These are phyloP conservation scores for Zoysia japonica DNA, from an alignment of 176 grass and related monocot species.

Conservation along the genomic window DNA sequence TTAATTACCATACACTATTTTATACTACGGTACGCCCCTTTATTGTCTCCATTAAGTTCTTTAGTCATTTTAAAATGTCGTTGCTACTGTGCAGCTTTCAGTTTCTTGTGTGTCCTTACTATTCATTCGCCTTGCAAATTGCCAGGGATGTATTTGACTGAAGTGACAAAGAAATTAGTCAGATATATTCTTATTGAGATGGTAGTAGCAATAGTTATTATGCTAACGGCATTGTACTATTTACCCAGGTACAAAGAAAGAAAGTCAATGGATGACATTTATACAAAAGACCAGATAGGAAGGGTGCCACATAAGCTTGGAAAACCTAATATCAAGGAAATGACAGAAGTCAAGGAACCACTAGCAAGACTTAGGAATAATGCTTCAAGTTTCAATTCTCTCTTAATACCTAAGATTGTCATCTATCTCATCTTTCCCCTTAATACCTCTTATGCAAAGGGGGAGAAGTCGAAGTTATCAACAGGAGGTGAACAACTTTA, in stretches of 20 bases:
- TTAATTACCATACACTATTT: no score
- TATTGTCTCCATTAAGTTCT: no score
- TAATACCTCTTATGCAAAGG: constrained; percentile 33
- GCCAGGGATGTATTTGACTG: no score
- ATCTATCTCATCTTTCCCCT: background rate
- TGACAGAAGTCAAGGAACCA: constrained; percentile 51
- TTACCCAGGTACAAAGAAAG: constrained; percentile 79
- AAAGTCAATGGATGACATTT: constrained; percentile 46
- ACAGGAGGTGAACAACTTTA: constrained; percentile 49
- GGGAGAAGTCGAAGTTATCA: constrained; percentile 40
- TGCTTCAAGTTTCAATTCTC: constrained; percentile 55
- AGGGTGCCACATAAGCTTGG: constrained; percentile 47
- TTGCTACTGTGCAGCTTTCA: no score
- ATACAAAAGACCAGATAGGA: constrained; percentile 52
- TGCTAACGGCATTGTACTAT: constrained; percentile 64
- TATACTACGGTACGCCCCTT: no score
- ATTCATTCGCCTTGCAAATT: no score
- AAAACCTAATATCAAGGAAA: constrained; percentile 61
- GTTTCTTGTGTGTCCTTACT: no score
- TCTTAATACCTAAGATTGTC: constrained; percentile 21
- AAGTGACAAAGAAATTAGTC: constrained; percentile 43
- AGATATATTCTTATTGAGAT: constrained; percentile 85
- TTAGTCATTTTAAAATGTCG: no score
- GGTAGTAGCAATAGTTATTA: constrained; percentile 58
- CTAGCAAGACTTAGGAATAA: constrained; percentile 52